Percentiles rank a stretch among this genome's conserved stretches.
These are phyloP conservation scores for Hypholoma sublateritium DNA, from an alignment of 768 basidiomycete species.

Conservation along the genomic window DNA sequence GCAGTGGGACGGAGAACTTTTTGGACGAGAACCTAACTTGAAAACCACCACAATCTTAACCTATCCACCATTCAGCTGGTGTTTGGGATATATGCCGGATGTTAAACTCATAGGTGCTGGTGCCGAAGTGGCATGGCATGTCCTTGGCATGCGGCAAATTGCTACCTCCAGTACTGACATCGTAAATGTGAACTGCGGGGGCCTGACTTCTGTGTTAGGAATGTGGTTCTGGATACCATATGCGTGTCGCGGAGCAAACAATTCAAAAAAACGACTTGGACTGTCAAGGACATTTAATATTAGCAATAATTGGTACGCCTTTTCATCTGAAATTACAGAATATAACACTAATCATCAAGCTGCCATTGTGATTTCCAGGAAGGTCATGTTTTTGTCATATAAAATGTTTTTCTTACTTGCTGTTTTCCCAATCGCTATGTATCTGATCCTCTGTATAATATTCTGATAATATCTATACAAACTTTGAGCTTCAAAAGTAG, in stretches of 20 bases:
- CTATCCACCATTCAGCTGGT: slow-evolving; percentile 24
- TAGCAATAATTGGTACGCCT: too few species aligned
- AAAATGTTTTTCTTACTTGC: not conserved
- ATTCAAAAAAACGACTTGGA: not conserved
- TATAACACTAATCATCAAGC: too few species aligned
- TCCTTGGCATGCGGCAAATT: slow-evolving; percentile 53
- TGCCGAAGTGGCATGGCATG: slow-evolving; percentile 65
- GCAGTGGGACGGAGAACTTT: slow-evolving; percentile 29
- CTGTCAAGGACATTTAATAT: too few species aligned
- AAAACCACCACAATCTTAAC: slow-evolving; percentile 9
- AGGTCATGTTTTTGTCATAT: not conserved
- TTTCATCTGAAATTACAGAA: too few species aligned
- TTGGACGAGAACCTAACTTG: slow-evolving; percentile 38
- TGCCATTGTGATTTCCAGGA: not conserved
- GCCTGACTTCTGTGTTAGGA: slow-evolving; percentile 35
- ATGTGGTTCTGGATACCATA: slow-evolving; percentile 48
- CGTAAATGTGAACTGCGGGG: slow-evolving; percentile 23
- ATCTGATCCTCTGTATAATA: not conserved
- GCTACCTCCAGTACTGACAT: slow-evolving; percentile 24
- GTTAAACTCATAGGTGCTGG: slow-evolving; percentile 70
- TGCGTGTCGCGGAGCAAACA: not conserved
- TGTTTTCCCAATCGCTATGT: not conserved
- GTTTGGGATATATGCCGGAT: slow-evolving; percentile 34
- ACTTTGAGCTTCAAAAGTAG: too few species aligned
- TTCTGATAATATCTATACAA: too few species aligned